These are phyloP conservation scores for Eutrema salsugineum DNA, from an alignment of 441 rosid species.

Conservation along the genomic window DNA sequence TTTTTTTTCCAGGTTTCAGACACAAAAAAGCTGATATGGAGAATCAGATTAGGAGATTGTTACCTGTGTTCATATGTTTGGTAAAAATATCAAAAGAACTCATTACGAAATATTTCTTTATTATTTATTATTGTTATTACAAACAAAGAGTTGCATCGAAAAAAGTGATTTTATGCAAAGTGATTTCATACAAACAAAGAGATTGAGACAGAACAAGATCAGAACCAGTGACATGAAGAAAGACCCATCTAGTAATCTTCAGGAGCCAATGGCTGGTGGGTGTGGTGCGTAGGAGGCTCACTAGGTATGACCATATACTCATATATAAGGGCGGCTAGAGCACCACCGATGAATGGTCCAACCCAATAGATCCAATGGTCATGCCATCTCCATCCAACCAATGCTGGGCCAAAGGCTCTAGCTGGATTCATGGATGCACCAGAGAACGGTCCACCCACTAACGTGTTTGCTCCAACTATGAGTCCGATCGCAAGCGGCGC, in stretches of 20 bases:
- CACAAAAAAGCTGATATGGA: not conserved
- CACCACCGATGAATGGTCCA: conserved; percentile 71
- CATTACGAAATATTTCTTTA: conserved; percentile 8
- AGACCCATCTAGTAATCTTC: conserved; percentile 59
- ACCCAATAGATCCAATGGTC: conserved; percentile 93
- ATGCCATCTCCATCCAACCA: conserved; percentile 89
- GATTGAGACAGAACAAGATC: not conserved
- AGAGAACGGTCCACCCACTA: conserved; percentile 76
- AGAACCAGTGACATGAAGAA: not conserved
- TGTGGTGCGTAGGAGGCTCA: conserved; percentile 46
- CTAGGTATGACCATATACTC: conserved; percentile 64
- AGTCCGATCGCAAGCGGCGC: conserved; percentile 73
- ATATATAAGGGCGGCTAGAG: conserved; percentile 58
- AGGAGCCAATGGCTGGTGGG: conserved; percentile 66
- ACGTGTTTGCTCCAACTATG: conserved; percentile 64
- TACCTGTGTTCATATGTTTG: conserved; percentile 15
- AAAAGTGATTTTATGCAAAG: conserved; percentile 14
- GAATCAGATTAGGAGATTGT: not conserved
- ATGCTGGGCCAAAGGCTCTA: conserved; percentile 76
- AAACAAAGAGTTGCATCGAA: conserved; percentile 9
- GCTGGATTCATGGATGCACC: conserved; percentile 89
- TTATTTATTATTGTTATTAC: conserved; percentile 25
- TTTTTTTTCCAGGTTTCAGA: conserved; percentile 14
- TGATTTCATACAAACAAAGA: conserved; percentile 5
- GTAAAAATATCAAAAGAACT: not conserved